phyloP scores from a whole-genome alignment of 257 asterid species.

The Nicotiana sylvestris region DNA sequence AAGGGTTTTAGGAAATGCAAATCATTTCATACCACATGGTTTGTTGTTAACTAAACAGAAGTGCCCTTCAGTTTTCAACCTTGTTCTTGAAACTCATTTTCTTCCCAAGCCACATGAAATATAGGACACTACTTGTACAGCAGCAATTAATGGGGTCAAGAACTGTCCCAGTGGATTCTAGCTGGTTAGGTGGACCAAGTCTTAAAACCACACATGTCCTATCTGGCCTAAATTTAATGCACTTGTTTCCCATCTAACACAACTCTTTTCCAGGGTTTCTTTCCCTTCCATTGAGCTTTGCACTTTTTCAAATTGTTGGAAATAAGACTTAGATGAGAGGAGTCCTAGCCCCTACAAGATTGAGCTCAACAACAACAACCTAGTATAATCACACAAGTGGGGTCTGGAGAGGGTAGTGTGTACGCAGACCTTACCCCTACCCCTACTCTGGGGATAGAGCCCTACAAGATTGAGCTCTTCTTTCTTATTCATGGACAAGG shows the following conservation, averaged over 20 bases:
- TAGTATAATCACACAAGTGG: too few relatives aligned
- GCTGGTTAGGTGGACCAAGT: not conserved
- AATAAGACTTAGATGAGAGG: not conserved
- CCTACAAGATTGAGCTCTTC: not conserved
- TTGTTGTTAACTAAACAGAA: constrained; percentile 3
- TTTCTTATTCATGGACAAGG: not conserved
- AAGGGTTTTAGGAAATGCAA: not conserved
- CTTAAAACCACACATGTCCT: not conserved
- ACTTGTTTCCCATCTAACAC: not conserved
- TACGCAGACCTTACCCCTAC: too few relatives aligned
- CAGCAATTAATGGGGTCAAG: not conserved
- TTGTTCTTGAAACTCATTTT: not conserved
- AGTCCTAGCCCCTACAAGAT: not conserved
- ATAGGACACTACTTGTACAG: not conserved
- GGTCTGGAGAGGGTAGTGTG: too few relatives aligned
- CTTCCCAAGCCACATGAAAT: not conserved
- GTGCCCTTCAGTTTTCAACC: not conserved
- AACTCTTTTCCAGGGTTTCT: not conserved
- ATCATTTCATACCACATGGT: constrained; percentile 13
- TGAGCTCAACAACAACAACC: not conserved
- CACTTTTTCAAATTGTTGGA: not conserved
- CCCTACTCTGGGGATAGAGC: not conserved
- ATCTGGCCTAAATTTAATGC: not conserved
- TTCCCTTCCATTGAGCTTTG: not conserved
- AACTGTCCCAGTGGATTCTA: not conserved